Evolutionary conservation across 768 basidiomycete genomes (phyloP).

Genomic region (Pisolithus albus): DNA sequence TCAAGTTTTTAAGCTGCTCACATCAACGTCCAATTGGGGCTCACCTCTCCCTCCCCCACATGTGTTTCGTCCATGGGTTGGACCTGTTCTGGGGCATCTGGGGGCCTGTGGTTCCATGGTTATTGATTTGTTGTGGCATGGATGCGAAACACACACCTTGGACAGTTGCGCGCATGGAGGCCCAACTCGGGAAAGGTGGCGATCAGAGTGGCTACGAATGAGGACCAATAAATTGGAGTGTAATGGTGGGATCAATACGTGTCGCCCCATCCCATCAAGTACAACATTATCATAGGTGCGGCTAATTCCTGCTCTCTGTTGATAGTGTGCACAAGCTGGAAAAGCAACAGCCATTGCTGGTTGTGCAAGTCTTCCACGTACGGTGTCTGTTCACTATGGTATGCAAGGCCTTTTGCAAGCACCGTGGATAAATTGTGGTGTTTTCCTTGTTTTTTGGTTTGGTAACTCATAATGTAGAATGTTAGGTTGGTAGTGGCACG

Average conservation of each 20-base stretch:
- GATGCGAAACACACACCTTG: no score
- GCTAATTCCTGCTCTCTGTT: slow-evolving; percentile 34
- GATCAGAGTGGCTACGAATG: slow-evolving; percentile 15
- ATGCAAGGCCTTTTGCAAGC: slow-evolving; percentile 25
- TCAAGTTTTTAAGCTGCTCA: no score
- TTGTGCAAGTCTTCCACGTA: slow-evolving; percentile 15
- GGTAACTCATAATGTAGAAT: slow-evolving; percentile 32
- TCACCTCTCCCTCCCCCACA: no score
- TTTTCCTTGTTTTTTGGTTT: slow-evolving; percentile 26
- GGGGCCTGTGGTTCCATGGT: no score
- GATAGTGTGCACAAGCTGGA: slow-evolving; percentile 25
- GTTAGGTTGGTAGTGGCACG: slow-evolving; percentile 26
- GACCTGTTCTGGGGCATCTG: no score
- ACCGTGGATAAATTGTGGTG: slow-evolving; percentile 32
- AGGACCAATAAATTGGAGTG: slow-evolving; percentile 27
- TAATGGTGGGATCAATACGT: slow-evolving; percentile 31
- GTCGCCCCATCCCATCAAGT: slow-evolving; percentile 42
- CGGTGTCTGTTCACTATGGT: slow-evolving; percentile 14
- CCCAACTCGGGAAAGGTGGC: not conserved
- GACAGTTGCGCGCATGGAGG: no score
- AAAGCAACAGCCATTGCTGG: slow-evolving; percentile 24
- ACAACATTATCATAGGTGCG: slow-evolving; percentile 33
- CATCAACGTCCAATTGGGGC: no score
- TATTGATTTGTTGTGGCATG: no score
- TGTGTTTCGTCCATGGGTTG: no score